These are phyloP conservation scores for Linnemannia schmuckeri DNA, from an alignment of 192 early-diverging fungal species.

Conservation along the genomic window DNA sequence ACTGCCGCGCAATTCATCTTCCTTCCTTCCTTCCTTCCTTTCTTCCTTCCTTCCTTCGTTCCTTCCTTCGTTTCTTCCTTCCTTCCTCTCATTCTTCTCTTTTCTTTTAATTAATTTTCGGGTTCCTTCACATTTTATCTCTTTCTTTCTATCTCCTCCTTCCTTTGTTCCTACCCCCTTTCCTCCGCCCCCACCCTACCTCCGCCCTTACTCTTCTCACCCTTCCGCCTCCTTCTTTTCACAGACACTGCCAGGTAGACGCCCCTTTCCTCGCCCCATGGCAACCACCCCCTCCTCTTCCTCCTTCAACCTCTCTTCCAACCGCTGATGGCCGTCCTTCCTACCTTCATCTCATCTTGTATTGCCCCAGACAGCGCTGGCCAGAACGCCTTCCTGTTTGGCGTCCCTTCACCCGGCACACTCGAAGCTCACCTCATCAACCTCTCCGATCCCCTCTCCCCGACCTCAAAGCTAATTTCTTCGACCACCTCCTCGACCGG, in stretches of 20 bases:
- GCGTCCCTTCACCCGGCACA: constrained; percentile 20
- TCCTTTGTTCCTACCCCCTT: not conserved
- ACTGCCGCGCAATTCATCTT: not conserved
- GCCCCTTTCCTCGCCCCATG: constrained; percentile 5
- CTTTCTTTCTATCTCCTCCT: not conserved
- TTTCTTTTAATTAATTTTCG: not conserved
- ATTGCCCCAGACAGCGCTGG: constrained; percentile 42
- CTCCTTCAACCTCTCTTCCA: not conserved
- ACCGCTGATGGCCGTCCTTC: constrained; percentile 15
- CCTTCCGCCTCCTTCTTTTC: not conserved
- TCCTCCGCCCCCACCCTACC: not conserved
- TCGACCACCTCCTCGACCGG: constrained; percentile 6
- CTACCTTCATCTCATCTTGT: constrained; percentile 23
- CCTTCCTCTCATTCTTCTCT: not conserved
- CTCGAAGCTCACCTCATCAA: constrained; percentile 40
- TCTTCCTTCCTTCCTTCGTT: not conserved
- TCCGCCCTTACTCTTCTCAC: not conserved
- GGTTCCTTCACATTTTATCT: too few relatives aligned
- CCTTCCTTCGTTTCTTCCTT: not conserved
- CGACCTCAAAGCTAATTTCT: constrained; percentile 25
- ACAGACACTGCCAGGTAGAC: not conserved
- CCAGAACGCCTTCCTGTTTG: constrained; percentile 34
- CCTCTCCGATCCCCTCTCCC: constrained; percentile 29
- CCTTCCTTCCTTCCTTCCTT: not conserved
- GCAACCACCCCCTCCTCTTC: constrained; percentile 3